Evolutionary conservation across 192 early-diverging fungal species (phyloP), one percentile per base, ranked within the genome.

Genomic region (Coemansia sp.): DNA sequence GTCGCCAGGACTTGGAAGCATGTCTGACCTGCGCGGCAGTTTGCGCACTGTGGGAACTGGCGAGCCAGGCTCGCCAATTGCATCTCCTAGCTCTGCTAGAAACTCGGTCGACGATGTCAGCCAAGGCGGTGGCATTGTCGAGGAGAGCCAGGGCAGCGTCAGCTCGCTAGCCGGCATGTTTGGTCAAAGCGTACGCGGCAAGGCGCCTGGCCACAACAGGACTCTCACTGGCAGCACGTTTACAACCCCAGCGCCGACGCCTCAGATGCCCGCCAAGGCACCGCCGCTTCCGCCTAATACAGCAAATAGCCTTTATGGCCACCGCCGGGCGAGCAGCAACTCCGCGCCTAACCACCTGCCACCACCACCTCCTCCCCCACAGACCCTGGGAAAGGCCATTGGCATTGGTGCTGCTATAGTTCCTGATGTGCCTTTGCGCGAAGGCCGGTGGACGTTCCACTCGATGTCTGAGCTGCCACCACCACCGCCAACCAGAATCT

Each of bases 401-500:
- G 31, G 29, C 13, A 29, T 38, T 18, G 31, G 29, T 13, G 15
- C 59, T 18, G 47, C 65, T 24, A 34, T 8, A 6, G 10, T 60
- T 24, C 7, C 61, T 41, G 49, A 49, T 20, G 77, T 79, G 16
- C 82, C 82, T 3, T 68, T 79, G n/a, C 61, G 74, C 10, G 82
- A 84, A 55, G 82, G 82, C 65, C 76, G 73, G 41, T 84, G 82
- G 82, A 74, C 82, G 7, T 84, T 84, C 59, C 82, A 84, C 67
- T 16, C 68, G 10, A 52, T 71, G 4, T 46, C 82, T 0, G 74
- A 74, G 38, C 66, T 84, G 34, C 71, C 82, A 15, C 68, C 73
- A 20, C 77, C 77, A 31, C 77, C 74, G 5, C 29, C n/a, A 12
- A 51, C 44, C 4, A 67, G 46, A 47, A 70, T 73, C 20, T 18